Evolutionary conservation across 768 basidiomycete species (phyloP).

Genomic region (Boletellus ananas): DNA sequence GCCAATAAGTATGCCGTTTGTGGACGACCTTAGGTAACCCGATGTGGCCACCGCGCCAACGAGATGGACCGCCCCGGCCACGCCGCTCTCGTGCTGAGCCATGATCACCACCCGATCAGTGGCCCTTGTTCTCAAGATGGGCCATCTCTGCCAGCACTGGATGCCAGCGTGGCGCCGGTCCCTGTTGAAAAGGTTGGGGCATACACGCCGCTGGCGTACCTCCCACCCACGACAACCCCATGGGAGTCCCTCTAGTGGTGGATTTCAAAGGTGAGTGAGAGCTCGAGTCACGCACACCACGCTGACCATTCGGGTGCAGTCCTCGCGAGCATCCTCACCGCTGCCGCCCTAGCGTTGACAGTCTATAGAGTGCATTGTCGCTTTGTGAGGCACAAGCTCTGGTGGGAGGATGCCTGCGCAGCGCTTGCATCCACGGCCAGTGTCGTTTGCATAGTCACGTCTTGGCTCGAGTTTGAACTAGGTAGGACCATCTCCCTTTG

Average conservation of each 20-base stretch:
- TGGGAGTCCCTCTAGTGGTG: not conserved
- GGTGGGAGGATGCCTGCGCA: constrained; percentile 22
- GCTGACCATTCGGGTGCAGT: constrained; percentile 1
- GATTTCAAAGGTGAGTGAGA: constrained; percentile 12
- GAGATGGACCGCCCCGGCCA: not conserved
- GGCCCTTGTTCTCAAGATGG: not conserved
- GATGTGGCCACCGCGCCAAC: not conserved
- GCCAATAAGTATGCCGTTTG: too few relatives aligned
- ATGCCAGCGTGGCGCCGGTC: constrained; percentile 1
- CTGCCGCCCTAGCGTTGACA: constrained; percentile 1
- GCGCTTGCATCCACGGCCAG: constrained; percentile 1
- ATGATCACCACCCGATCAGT: not conserved
- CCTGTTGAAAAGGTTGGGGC: not conserved
- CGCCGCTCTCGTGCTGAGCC: not conserved
- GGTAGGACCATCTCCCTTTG: not conserved
- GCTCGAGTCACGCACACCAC: not conserved
- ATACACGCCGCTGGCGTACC: not conserved
- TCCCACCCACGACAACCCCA: not conserved
- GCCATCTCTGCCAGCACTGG: constrained; percentile 6
- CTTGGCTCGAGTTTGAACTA: constrained; percentile 9
- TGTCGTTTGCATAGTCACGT: constrained; percentile 2
- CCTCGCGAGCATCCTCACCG: constrained; percentile 7
- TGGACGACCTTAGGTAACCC: not conserved
- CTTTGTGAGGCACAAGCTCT: constrained; percentile 1
- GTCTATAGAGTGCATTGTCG: constrained; percentile 1